Base-by-base conservation (phyloP, 371 early-diverging fungal genomes). In the Lichtheimia hyalospora region DNA sequence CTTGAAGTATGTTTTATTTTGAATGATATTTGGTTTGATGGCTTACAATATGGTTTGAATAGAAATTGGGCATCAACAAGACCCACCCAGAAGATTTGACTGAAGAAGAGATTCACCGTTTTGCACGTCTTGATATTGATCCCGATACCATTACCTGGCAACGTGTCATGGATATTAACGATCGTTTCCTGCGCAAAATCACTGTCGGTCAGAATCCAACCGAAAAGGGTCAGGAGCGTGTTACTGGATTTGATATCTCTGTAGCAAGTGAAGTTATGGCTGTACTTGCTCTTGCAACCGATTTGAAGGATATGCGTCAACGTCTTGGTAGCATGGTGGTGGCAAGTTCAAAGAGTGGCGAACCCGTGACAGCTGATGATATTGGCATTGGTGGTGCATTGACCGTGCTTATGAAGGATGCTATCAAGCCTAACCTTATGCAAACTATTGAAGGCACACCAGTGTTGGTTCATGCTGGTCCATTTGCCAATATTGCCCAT, bases 251-350 rank as follows among this genome's bases (percentile, higher is more conserved):
- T 67, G 98, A 98, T 72, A 98, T 98, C 62, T 79, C 96, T 5
- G 98, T 98, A 23, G 97, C 96, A n/a, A 91, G 91, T 69, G 98
- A 98, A 75, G 90, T 93, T 67, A 98, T 97, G 98, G 98, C 98
- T 7, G 93, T 97, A 10, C 75, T 98, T 49, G 97, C 98, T 3
- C 78, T 98, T 41, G 88, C 93, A 25, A 93, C 94, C 1, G 89
- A 88, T 68, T 67, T 96, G 57, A 68, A 79, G 58, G 98, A 98
- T 58, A 94, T 98, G 96, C 86, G 96, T 48, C 88, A 90, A 56
- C 83, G 97, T 62, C 77, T 98, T 20, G 98, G 96, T 18, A 78
- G 85, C 49, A 97, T 98, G 96, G 95, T 97, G 0, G 92, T 98
- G 23, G 97, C 95, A 20, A 85, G 84, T 63, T 89, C 83, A 75